Percentiles rank a stretch among this genome's conserved stretches.
These are phyloP conservation scores for Telopea speciosissima DNA, from an alignment of 177 flowering plant genomes.

Conservation along the genomic window DNA sequence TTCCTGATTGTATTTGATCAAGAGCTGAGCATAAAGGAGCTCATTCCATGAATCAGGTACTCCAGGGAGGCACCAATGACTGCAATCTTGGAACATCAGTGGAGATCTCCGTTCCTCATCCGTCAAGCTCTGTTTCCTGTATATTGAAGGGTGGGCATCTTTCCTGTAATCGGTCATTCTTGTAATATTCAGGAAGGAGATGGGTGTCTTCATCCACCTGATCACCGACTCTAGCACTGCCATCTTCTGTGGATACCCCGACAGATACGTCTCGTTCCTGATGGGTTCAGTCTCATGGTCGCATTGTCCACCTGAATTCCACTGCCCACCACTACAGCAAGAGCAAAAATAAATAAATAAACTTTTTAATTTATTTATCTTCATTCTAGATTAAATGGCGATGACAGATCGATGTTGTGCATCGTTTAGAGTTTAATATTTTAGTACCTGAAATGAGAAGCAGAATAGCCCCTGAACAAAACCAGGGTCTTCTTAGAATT, in stretches of 20 bases:
- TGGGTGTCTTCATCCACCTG: constrained; percentile 25
- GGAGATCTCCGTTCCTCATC: constrained; percentile 22
- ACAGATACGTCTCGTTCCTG: constrained; percentile 17
- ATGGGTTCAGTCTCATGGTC: constrained; percentile 32
- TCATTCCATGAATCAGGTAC: constrained; percentile 41
- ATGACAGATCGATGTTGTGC: too few relatives aligned
- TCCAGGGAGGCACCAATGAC: constrained; percentile 48
- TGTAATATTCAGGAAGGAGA: constrained; percentile 33
- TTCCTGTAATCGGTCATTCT: constrained; percentile 30
- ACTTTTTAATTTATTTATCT: not conserved
- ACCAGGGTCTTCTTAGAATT: constrained; percentile 59
- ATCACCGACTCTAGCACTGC: constrained; percentile 23
- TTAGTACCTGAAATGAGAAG: constrained; percentile 77
- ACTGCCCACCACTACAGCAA: constrained; percentile 28
- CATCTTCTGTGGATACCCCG: constrained; percentile 22
- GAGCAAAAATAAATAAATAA: not conserved
- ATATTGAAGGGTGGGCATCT: constrained; percentile 40
- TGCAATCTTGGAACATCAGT: constrained; percentile 31
- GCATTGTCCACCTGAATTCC: constrained; percentile 43
- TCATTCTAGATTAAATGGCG: not conserved
- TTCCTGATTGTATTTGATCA: not conserved
- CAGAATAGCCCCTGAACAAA: constrained; percentile 81
- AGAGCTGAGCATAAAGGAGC: constrained; percentile 17
- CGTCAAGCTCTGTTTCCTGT: constrained; percentile 19
- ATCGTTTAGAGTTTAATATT: too few relatives aligned